phyloP scores from a whole-genome alignment of 169 alveolate genomes.

The Eimeria praecox region DNA sequence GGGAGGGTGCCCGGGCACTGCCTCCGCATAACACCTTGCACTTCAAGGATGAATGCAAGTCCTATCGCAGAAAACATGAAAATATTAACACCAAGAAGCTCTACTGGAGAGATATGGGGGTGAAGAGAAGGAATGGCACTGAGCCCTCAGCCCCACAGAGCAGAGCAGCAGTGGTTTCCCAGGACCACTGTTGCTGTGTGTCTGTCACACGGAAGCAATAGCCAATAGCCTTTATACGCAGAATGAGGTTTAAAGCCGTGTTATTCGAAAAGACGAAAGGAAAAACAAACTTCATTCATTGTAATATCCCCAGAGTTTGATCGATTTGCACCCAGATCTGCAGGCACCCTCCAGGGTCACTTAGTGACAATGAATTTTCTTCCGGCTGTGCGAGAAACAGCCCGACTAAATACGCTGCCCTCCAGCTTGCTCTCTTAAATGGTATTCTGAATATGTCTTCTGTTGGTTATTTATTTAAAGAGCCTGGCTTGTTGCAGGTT shows the following conservation, averaged over 20 bases:
- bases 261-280: not conserved
- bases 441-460: not conserved
- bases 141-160: constrained; percentile 50
- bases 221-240: not conserved
- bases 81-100: not conserved
- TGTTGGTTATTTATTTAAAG: not conserved
- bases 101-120: not conserved
- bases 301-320: not conserved
- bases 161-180: not conserved
- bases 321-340: not conserved
- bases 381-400: not conserved
- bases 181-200: not conserved
- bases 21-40: not conserved
- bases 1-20: constrained; percentile 4
- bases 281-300: not conserved
- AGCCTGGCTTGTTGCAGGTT: not conserved
- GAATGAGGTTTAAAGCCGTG: not conserved
- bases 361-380: not conserved
- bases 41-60: not conserved
- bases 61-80: not conserved
- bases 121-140: not conserved
- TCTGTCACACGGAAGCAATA: not conserved
- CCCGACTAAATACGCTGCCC: not conserved
- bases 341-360: constrained; percentile 22
- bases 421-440: not conserved